A percentile compares a stretch with the other conserved stretches of the same genome.
These are phyloP conservation scores for Hordeum marinum DNA, from an alignment of 176 grass and related monocot genomes.

Conservation along the genomic window DNA sequence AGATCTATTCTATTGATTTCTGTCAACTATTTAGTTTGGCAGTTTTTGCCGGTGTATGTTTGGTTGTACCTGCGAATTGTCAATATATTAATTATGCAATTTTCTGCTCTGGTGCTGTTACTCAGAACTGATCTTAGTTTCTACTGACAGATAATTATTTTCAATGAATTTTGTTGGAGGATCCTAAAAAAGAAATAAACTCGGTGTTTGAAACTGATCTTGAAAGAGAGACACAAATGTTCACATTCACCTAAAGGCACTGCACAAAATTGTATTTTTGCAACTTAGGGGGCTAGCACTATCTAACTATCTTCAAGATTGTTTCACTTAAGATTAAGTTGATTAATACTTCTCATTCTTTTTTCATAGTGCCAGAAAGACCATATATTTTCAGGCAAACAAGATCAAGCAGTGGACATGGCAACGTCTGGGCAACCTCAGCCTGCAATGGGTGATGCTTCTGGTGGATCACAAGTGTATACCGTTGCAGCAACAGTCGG, in stretches of 20 bases:
- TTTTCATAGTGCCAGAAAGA: conserved; percentile 2
- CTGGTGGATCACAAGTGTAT: conserved; percentile 43
- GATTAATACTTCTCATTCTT: neutral
- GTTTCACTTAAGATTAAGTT: neutral
- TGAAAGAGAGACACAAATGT: neutral
- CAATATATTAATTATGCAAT: neutral
- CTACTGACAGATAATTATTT: neutral
- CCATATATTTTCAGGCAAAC: too few relatives aligned
- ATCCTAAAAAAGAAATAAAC: neutral
- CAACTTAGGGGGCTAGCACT: neutral
- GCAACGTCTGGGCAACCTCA: conserved; percentile 3
- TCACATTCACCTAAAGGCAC: neutral
- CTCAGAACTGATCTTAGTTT: neutral
- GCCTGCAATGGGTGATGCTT: conserved; percentile 28
- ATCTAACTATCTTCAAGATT: neutral
- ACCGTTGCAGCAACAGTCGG: conserved; percentile 9
- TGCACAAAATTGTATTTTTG: neutral
- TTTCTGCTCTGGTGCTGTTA: neutral
- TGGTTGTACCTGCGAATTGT: neutral
- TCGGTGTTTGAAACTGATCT: neutral
- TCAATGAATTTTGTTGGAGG: neutral
- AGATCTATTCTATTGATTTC: neutral
- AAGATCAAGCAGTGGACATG: too few relatives aligned
- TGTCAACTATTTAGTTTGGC: neutral
- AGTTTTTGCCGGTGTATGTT: neutral